Evolutionary conservation across 139 green algal genomes (phyloP), one percentile per base, ranked within the genome.

Genomic region (Coccomyxa sp.): DNA sequence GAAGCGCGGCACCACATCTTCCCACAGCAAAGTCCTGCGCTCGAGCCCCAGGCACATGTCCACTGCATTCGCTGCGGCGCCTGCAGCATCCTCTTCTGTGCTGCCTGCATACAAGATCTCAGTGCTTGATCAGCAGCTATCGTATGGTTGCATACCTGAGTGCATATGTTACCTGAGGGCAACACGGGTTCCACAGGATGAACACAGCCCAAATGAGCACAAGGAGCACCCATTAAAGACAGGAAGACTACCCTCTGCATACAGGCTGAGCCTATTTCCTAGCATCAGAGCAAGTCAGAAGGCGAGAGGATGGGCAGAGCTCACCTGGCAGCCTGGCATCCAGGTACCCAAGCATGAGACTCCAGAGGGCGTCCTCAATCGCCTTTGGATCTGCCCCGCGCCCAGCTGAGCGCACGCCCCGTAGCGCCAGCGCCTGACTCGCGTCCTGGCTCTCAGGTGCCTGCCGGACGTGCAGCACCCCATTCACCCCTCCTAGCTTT

Each of bases 341-440:
- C 37, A 87, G 70, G 70, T 82, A 78, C 6, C 82, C 84, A 69
- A 89, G 69, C 73, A 86, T 71, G 54, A 92, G 68, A 14, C n/a
- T 73, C 7, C 80, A 68, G 41, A 90, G 78, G 12, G 38, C 64
- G 8, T 24, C n/a, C 18, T 22, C 38, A 8, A 80, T 33, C 7
- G 68, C 76, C 33, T 39, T 39, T 6, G 39, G 64, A 36, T 80
- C 68, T 18, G 68, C 76, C 14, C 68, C n/a, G 8, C 39, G n/a
- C 76, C n/a, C 18, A 64, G 50, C 50, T 64, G 4, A 18, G 50
- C 50, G 5, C n/a, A n/a, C n/a, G n/a, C n/a, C n/a, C n/a, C n/a
- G n/a, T n/a, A n/a, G n/a, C n/a, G n/a, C n/a, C n/a, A n/a, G n/a
- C n/a, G n/a, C n/a, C n/a, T n/a, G n/a, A n/a, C n/a, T n/a, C n/a